Evolutionary conservation across 148 eudicot genomes (phyloP).

Genomic region (Camellia granthamiana): DNA sequence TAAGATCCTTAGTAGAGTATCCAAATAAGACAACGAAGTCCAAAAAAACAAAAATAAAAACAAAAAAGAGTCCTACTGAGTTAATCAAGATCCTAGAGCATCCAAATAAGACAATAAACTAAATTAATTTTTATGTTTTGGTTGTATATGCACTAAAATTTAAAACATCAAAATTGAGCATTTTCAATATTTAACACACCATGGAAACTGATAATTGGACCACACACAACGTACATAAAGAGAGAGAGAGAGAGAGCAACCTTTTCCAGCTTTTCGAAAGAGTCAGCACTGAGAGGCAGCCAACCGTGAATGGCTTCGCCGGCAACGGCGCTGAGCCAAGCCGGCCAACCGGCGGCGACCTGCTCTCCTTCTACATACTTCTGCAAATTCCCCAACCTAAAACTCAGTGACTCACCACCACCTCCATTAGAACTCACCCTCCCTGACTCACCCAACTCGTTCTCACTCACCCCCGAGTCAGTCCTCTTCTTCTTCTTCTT

Average conservation of each 20-base stretch:
- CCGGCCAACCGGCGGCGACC: constrained; percentile 99
- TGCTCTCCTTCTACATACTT: constrained; percentile 80
- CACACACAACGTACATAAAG: too few species aligned
- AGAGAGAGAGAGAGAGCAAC: constrained; percentile 22
- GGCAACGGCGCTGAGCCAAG: constrained; percentile 94
- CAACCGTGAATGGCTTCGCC: constrained; percentile 96
- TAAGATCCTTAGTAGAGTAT: not conserved
- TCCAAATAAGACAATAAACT: too few species aligned
- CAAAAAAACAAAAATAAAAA: not conserved
- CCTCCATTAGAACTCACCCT: constrained; percentile 44
- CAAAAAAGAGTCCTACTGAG: too few species aligned
- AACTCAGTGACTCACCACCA: constrained; percentile 67
- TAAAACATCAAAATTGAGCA: too few species aligned
- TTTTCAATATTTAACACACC: not conserved
- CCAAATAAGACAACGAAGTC: not conserved
- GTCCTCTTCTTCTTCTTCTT: constrained; percentile 44
- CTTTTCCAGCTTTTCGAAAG: constrained; percentile 90
- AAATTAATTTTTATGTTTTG: too few species aligned
- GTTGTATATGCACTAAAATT: too few species aligned
- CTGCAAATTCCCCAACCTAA: constrained; percentile 75
- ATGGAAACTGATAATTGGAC: too few species aligned
- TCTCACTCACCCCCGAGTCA: constrained; percentile 35
- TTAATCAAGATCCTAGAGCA: too few species aligned
- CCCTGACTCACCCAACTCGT: constrained; percentile 53
- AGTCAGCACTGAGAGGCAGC: constrained; percentile 79